Conservation (phyloP, 306 rosid species). For the Prunus mira region DNA sequence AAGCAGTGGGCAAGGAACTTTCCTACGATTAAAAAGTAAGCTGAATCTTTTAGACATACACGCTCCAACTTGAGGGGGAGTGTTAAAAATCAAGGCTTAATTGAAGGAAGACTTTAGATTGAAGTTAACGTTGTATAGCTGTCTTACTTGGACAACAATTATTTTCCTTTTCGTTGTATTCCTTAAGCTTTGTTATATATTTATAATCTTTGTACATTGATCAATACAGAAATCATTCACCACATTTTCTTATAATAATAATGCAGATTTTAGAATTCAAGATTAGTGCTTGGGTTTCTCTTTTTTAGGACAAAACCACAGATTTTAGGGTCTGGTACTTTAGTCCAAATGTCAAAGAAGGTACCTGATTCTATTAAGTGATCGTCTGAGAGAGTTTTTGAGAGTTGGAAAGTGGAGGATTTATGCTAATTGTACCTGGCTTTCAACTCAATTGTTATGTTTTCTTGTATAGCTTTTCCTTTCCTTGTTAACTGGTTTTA, state of each 20-base stretch:
- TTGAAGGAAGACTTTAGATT: no score
- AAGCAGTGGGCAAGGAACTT: no score
- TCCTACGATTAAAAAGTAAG: no score
- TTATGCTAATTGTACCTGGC: background rate
- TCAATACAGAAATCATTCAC: no score
- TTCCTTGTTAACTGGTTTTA: background rate
- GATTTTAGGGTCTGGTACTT: background rate
- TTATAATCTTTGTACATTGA: no score
- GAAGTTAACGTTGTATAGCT: no score
- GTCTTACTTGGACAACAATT: no score
- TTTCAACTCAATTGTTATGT: background rate
- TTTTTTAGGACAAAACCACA: background rate
- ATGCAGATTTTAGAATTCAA: background rate
- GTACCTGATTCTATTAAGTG: background rate
- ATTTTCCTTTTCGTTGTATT: no score
- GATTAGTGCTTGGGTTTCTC: background rate
- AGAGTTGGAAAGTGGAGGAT: background rate
- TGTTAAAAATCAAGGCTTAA: no score
- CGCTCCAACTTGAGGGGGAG: no score
- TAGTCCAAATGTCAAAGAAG: background rate
- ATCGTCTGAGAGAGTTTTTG: background rate
- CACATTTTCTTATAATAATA: background rate
- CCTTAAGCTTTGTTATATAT: no score
- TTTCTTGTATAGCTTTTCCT: background rate
- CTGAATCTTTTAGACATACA: no score